These are phyloP conservation scores for Boletus eberwhitei DNA, from an alignment of 768 basidiomycete species.

Conservation along the genomic window DNA sequence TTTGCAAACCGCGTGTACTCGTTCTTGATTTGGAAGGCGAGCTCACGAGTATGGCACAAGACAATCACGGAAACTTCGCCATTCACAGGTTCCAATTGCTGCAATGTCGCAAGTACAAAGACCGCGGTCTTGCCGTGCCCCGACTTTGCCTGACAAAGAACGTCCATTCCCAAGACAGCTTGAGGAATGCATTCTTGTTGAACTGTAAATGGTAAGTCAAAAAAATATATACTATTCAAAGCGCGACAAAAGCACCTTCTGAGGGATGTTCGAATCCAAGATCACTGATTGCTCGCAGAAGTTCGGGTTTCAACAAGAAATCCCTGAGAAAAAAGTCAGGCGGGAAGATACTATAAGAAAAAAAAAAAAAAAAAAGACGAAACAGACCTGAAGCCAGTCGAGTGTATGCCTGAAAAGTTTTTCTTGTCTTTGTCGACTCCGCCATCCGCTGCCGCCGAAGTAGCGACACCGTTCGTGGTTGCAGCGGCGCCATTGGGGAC, in stretches of 20 bases:
- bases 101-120: slow-evolving; percentile 95
- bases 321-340: slow-evolving; percentile 55
- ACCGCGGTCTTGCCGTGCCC: slow-evolving; percentile 99
- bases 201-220: slow-evolving; percentile 46
- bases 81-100: slow-evolving; percentile 96
- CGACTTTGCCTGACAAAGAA: slow-evolving; percentile 98
- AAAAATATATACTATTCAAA: not conserved
- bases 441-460: slow-evolving; percentile 43
- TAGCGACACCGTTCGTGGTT: slow-evolving; percentile 47
- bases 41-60: slow-evolving; percentile 97
- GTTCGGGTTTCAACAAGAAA: slow-evolving; percentile 95
- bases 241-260: slow-evolving; percentile 61
- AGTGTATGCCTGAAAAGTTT: slow-evolving; percentile 99
- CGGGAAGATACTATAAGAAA: not conserved
- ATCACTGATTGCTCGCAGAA: slow-evolving; percentile 96
- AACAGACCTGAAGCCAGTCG: slow-evolving; percentile 94
- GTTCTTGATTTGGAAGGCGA: slow-evolving; percentile 99
- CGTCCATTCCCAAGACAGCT: slow-evolving; percentile 99
- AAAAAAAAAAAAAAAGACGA: slow-evolving; percentile 13
- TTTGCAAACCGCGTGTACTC: slow-evolving; percentile 99
- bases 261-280: slow-evolving; percentile 99
- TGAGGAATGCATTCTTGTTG: slow-evolving; percentile 99
- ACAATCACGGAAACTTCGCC: slow-evolving; percentile 98
- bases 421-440: slow-evolving; percentile 83
- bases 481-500: slow-evolving; percentile 55